phyloP scores from a whole-genome alignment of 1,284 basidiomycete genomes.

The Erythrobasidium hasegawianum region DNA sequence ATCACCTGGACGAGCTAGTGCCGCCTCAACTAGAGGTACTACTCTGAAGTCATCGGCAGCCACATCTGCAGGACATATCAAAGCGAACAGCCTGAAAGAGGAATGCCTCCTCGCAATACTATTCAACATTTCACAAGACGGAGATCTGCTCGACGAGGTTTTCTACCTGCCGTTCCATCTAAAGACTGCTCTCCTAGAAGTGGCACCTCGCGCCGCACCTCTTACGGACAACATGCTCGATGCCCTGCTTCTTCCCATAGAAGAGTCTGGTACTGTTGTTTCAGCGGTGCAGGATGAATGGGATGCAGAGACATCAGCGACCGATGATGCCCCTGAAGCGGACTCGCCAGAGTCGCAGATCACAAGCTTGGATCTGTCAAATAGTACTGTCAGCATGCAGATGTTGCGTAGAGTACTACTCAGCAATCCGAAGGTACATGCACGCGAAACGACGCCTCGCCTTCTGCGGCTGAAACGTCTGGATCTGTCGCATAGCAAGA shows the following conservation, averaged over 20 bases:
- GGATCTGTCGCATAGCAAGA: constrained; percentile 10
- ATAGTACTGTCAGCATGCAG: background rate
- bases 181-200: background rate
- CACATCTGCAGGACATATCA: too few relatives aligned
- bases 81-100: constrained; percentile 9
- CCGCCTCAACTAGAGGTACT: background rate
- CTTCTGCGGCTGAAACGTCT: constrained; percentile 2
- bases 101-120: constrained; percentile 17
- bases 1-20: background rate
- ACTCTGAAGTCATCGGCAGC: background rate
- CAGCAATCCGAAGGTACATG: background rate
- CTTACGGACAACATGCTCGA: constrained; percentile 14
- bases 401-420: constrained; percentile 18
- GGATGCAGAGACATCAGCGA: background rate
- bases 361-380: constrained; percentile 2
- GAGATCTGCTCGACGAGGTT: constrained; percentile 12
- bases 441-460: background rate
- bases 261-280: background rate
- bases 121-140: constrained; percentile 7
- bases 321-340: constrained; percentile 1
- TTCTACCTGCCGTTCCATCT: constrained; percentile 19
- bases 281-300: background rate
- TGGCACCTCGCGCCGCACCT: constrained; percentile 15
- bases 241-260: constrained; percentile 15
- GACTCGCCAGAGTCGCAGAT: background rate